These are phyloP conservation scores for Piloderma croceum DNA, from an alignment of 768 basidiomycete genomes.

Conservation along the genomic window DNA sequence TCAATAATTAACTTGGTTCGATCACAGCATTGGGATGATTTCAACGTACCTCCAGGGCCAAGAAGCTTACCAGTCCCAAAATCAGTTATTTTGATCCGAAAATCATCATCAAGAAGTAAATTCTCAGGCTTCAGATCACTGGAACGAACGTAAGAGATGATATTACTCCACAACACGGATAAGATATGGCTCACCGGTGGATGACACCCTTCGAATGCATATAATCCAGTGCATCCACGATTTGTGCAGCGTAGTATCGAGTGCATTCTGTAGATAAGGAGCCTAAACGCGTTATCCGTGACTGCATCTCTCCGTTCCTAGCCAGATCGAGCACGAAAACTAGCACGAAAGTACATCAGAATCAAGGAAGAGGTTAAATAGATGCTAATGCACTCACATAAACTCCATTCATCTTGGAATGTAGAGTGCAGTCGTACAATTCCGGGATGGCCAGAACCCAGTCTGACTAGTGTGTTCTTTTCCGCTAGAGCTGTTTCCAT, in stretches of 20 bases:
- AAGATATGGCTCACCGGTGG: constrained; percentile 52
- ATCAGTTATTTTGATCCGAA: constrained; percentile 92
- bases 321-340: constrained; percentile 79
- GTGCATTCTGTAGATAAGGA: constrained; percentile 76
- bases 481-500: constrained; percentile 73
- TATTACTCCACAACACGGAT: constrained; percentile 4
- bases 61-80: constrained; percentile 89
- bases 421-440: constrained; percentile 77
- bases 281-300: constrained; percentile 69
- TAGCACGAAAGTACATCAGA: constrained; percentile 23
- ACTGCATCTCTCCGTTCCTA: constrained; percentile 72
- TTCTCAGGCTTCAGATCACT: constrained; percentile 86
- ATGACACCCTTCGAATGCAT: constrained; percentile 90
- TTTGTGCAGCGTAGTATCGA: constrained; percentile 83
- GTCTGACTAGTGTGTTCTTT: constrained; percentile 66
- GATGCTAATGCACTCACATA: constrained; percentile 55
- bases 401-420: constrained; percentile 78
- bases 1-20: constrained; percentile 24
- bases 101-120: constrained; percentile 79
- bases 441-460: constrained; percentile 77
- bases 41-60: constrained; percentile 45
- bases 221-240: constrained; percentile 82
- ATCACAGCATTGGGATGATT: constrained; percentile 4
- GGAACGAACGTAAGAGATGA: constrained; percentile 7
- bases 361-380: constrained; percentile 1